Conservation (phyloP, 345 rosid species). For the Raphanus sativus region DNA sequence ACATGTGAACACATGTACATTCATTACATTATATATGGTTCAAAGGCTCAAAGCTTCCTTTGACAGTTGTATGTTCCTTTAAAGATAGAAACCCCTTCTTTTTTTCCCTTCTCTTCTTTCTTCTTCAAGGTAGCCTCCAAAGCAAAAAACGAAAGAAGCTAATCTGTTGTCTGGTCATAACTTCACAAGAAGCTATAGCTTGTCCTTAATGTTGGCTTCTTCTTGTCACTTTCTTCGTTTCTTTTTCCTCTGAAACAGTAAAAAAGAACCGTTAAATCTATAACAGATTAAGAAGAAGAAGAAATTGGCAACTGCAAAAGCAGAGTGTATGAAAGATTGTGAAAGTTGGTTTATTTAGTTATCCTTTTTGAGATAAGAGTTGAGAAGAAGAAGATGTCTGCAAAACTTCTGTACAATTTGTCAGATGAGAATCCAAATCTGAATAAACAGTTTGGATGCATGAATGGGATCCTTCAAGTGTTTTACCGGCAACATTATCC, state of each 20-base stretch:
- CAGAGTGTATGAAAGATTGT: conserved; percentile 12
- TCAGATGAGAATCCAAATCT: conserved; percentile 72
- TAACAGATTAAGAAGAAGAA: conserved; percentile 25
- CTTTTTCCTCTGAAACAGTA: conserved; percentile 25
- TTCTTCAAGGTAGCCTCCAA: conserved; percentile 40
- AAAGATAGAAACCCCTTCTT: conserved; percentile 28
- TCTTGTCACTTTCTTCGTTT: conserved; percentile 31
- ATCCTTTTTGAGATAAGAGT: not conserved
- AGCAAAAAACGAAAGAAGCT: conserved; percentile 22
- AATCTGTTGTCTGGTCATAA: conserved; percentile 33
- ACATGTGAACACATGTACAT: conserved; percentile 33
- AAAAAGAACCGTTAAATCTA: not conserved
- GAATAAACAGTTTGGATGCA: conserved; percentile 85
- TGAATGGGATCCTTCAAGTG: conserved; percentile 78
- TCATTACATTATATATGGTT: conserved; percentile 34
- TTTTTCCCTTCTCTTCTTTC: conserved; percentile 25
- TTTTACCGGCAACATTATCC: conserved; percentile 63
- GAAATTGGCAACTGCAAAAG: conserved; percentile 13
- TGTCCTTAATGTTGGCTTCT: conserved; percentile 35
- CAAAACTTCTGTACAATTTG: conserved; percentile 52
- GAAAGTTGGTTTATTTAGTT: conserved; percentile 4
- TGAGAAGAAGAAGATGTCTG: conserved; percentile 50
- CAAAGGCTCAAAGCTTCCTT: conserved; percentile 35
- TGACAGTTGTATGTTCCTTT: conserved; percentile 38
- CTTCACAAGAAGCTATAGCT: conserved; percentile 31